Conservation (phyloP, 345 rosid genomes). For the Populus euphratica region DNA sequence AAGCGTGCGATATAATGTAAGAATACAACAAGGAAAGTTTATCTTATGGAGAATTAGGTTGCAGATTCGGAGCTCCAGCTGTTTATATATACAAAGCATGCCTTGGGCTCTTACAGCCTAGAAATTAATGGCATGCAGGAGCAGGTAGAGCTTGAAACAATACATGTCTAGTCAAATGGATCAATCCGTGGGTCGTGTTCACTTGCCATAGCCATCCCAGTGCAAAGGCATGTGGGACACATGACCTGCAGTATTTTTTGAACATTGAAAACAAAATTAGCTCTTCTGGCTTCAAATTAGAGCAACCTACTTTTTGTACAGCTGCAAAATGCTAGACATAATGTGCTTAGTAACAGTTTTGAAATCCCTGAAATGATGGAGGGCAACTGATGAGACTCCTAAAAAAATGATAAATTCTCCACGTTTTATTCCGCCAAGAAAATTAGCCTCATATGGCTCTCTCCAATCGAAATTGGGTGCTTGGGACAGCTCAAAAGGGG, state of each 20-base stretch:
- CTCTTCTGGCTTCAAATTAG: background rate
- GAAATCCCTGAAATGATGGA: background rate
- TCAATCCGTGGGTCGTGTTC: conserved; percentile 92
- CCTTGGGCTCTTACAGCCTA: too few relatives aligned
- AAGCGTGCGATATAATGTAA: too few relatives aligned
- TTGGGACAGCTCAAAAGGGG: background rate
- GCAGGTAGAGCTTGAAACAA: background rate
- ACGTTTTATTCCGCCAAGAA: background rate
- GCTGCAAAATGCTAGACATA: too few relatives aligned
- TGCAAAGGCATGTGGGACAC: conserved; percentile 98
- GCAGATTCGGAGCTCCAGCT: background rate
- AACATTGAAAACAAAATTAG: background rate
- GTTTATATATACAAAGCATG: background rate
- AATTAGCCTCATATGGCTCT: background rate
- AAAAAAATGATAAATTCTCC: background rate
- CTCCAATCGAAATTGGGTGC: background rate
- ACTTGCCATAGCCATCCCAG: conserved; percentile 99
- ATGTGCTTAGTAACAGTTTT: too few relatives aligned
- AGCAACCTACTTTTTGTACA: too few relatives aligned
- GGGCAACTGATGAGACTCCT: background rate
- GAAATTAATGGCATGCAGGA: too few relatives aligned
- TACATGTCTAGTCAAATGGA: conserved; percentile 66
- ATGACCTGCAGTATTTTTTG: conserved; percentile 54
- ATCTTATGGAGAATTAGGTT: too few relatives aligned
- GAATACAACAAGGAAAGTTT: too few relatives aligned